Evolutionary conservation across 1,284 basidiomycete genomes (phyloP).

Genomic region (Heterobasidion annosum): DNA sequence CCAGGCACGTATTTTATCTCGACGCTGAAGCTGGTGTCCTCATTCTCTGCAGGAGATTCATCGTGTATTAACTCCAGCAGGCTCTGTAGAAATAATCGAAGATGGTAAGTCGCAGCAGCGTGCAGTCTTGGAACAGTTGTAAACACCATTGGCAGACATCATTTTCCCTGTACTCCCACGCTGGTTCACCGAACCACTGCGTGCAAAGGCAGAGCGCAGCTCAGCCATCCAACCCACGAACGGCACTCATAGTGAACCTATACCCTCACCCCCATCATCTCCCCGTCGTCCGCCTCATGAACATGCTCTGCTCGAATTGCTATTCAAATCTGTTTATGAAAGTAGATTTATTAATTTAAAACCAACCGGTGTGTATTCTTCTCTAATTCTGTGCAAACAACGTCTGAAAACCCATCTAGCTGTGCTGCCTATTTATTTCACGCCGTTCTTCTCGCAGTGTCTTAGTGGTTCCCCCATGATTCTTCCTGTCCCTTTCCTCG

Average conservation of each 20-base stretch:
- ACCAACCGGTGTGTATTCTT: constrained; percentile 39
- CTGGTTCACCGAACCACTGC: constrained; percentile 59
- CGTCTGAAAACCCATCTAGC: constrained; percentile 28
- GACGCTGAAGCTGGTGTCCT: not conserved
- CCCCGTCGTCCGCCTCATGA: constrained; percentile 35
- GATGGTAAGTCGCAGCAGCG: constrained; percentile 38
- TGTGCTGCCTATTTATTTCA: constrained; percentile 60
- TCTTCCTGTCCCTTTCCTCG: constrained; percentile 62
- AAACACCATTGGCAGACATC: constrained; percentile 33
- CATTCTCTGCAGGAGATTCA: constrained; percentile 48
- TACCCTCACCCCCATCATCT: constrained; percentile 16
- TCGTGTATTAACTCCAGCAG: constrained; percentile 57
- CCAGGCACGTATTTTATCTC: constrained; percentile 35
- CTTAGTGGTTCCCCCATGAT: constrained; percentile 49
- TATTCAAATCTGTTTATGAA: constrained; percentile 53
- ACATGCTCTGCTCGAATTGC: constrained; percentile 55
- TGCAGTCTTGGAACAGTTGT: not conserved
- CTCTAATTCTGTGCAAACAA: not conserved
- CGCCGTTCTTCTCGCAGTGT: constrained; percentile 62
- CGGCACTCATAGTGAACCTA: constrained; percentile 1
- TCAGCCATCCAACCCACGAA: constrained; percentile 30
- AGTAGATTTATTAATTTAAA: constrained; percentile 59
- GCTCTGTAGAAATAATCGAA: constrained; percentile 62
- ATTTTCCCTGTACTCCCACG: constrained; percentile 53
- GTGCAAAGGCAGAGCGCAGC: constrained; percentile 33